phyloP scores from a whole-genome alignment of 2,329 filamentous ascomycete species.

The Claviceps pazoutovae region DNA sequence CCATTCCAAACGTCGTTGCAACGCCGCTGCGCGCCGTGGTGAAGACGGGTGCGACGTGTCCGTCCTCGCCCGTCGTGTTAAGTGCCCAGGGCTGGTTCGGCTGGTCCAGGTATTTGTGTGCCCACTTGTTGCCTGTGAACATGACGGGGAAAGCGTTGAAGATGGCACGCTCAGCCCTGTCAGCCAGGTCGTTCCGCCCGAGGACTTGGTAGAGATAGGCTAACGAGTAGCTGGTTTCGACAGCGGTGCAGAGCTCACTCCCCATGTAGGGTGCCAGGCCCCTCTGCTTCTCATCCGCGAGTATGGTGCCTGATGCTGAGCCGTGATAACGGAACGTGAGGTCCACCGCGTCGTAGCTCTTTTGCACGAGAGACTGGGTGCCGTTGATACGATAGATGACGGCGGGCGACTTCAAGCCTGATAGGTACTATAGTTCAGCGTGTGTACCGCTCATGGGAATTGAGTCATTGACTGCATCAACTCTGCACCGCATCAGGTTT shows the following conservation, averaged over 20 bases:
- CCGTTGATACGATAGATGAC: constrained; percentile 27
- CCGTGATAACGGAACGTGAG: constrained; percentile 25
- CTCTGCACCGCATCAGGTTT: neutral
- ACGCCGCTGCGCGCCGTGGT: constrained; percentile 30
- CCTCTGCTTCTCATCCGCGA: constrained; percentile 26
- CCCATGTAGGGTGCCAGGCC: constrained; percentile 23
- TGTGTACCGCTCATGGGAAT: neutral
- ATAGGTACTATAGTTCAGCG: neutral
- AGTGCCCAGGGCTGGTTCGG: constrained; percentile 36
- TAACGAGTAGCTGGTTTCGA: constrained; percentile 20
- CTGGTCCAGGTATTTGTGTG: constrained; percentile 39
- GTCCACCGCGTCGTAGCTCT: constrained; percentile 23
- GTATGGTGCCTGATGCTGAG: constrained; percentile 26
- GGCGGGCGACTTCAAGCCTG: constrained; percentile 25
- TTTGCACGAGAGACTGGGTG: constrained; percentile 20
- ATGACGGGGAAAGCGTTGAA: constrained; percentile 42
- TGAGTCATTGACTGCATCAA: neutral
- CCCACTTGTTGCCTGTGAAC: constrained; percentile 38
- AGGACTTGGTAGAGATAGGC: constrained; percentile 20
- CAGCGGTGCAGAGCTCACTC: constrained; percentile 22
- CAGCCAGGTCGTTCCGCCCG: constrained; percentile 27
- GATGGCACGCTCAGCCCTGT: constrained; percentile 35
- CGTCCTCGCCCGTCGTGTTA: constrained; percentile 23
- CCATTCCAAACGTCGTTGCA: constrained; percentile 31
- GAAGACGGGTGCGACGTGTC: constrained; percentile 20